These are phyloP conservation scores for Bremia lactucae DNA, from an alignment of 352 stramenopile species.

Conservation along the genomic window DNA sequence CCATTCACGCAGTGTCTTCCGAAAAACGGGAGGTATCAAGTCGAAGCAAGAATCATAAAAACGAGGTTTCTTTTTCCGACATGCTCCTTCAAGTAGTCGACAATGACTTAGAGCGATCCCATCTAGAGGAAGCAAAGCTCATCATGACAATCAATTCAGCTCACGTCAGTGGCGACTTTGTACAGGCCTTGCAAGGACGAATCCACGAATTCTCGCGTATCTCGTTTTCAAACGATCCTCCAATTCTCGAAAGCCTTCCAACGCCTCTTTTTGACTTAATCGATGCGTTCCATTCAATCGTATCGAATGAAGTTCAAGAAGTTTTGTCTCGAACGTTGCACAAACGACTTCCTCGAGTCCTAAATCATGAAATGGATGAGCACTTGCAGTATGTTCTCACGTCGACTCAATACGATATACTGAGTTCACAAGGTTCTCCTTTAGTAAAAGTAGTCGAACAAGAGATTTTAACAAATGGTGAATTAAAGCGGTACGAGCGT, in stretches of 20 bases:
- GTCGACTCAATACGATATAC: constrained; percentile 49
- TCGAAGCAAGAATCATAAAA: constrained; percentile 4
- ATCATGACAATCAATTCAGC: constrained; percentile 86
- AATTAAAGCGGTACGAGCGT: constrained; percentile 48
- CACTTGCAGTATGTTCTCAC: constrained; percentile 59
- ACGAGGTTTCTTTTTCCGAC: constrained; percentile 66
- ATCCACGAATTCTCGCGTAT: constrained; percentile 38
- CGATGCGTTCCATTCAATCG: constrained; percentile 59
- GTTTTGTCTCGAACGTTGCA: constrained; percentile 39
- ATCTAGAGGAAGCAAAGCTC: constrained; percentile 64
- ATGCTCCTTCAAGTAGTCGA: constrained; percentile 71
- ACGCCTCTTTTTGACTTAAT: constrained; percentile 61
- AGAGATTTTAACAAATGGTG: constrained; percentile 57
- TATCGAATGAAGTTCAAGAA: constrained; percentile 59
- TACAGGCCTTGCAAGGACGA: constrained; percentile 44
- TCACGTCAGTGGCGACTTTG: constrained; percentile 69
- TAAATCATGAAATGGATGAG: constrained; percentile 37
- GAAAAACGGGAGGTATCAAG: not conserved
- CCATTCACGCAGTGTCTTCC: constrained; percentile 2
- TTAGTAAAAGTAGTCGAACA: constrained; percentile 53
- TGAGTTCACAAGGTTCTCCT: constrained; percentile 47
- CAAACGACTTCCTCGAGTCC: constrained; percentile 31
- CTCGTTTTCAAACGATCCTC: constrained; percentile 39
- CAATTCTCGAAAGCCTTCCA: constrained; percentile 62
- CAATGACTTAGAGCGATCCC: constrained; percentile 47